Evolutionary conservation across 352 stramenopile species (phyloP).

Genomic region (Hyaloperonospora brassicae): DNA sequence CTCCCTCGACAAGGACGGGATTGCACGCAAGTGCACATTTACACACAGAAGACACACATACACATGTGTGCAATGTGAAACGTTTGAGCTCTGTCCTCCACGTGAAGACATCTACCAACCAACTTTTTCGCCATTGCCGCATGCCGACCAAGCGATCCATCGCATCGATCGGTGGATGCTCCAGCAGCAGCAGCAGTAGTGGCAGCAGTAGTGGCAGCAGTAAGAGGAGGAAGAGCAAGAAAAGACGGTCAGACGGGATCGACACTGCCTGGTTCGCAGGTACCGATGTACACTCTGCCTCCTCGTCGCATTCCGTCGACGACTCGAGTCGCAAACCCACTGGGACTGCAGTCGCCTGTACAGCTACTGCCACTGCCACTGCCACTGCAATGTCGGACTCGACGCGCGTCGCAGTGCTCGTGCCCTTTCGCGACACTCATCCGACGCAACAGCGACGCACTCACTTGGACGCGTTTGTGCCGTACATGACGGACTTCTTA

Average conservation of each 20-base stretch:
- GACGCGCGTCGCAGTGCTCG: slow-evolving; percentile 77
- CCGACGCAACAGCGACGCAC: slow-evolving; percentile 75
- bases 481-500: slow-evolving; percentile 88
- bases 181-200: too few species aligned
- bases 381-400: slow-evolving; percentile 12
- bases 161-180: neutral
- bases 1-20: slow-evolving; percentile 92
- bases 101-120: slow-evolving; percentile 59
- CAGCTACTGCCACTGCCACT: neutral
- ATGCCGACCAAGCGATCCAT: slow-evolving; percentile 19
- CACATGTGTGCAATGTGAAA: too few species aligned
- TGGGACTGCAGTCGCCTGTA: slow-evolving; percentile 8
- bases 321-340: neutral
- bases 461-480: slow-evolving; percentile 87
- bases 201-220: too few species aligned
- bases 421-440: slow-evolving; percentile 91
- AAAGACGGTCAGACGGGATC: slow-evolving; percentile 9
- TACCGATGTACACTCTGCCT: neutral
- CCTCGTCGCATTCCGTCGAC: too few species aligned
- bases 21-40: slow-evolving; percentile 31
- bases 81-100: slow-evolving; percentile 76
- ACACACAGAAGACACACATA: too few species aligned
- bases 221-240: slow-evolving; percentile 2
- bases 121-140: slow-evolving; percentile 25
- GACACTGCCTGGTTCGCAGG: slow-evolving; percentile 4